A percentile compares a stretch with the other conserved stretches of the same genome.
These are phyloP conservation scores for Royoungia palumana DNA, from an alignment of 768 basidiomycete genomes.

Conservation along the genomic window DNA sequence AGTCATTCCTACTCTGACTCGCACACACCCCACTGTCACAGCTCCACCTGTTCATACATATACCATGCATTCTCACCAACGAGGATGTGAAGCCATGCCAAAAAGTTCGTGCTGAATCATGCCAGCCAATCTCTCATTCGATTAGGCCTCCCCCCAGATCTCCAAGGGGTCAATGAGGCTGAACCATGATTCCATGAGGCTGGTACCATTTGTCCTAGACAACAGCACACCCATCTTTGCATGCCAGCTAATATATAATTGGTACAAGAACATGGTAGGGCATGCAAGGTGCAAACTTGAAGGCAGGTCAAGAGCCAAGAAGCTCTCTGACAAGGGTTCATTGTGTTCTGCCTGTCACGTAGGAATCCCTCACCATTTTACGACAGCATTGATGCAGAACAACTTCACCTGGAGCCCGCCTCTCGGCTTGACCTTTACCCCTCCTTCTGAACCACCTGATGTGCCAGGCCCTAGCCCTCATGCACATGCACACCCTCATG, in stretches of 20 bases:
- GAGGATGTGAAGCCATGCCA: slow-evolving; percentile 70
- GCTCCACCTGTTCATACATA: too few species aligned
- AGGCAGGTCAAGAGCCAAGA: slow-evolving; percentile 50
- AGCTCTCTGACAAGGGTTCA: slow-evolving; percentile 48
- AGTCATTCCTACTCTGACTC: too few species aligned
- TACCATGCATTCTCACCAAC: too few species aligned
- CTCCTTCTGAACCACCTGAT: slow-evolving; percentile 15
- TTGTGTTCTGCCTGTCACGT: background rate
- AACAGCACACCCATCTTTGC: background rate
- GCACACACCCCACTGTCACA: too few species aligned
- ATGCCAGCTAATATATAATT: slow-evolving; percentile 61
- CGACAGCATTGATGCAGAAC: slow-evolving; percentile 16
- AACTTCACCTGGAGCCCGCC: slow-evolving; percentile 39
- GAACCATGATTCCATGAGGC: slow-evolving; percentile 64
- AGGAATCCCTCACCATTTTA: background rate
- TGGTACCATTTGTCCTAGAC: slow-evolving; percentile 11
- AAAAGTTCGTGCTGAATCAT: slow-evolving; percentile 62
- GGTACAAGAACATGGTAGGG: slow-evolving; percentile 71
- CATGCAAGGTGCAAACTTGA: slow-evolving; percentile 56
- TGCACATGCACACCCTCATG: slow-evolving; percentile 3
- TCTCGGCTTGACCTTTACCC: slow-evolving; percentile 37
- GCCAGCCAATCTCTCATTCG: slow-evolving; percentile 57
- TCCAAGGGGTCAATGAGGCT: slow-evolving; percentile 52
- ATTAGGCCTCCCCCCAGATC: slow-evolving; percentile 57
- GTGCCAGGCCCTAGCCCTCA: slow-evolving; percentile 32